Percentiles rank a stretch among this genome's conserved stretches.
Conservation (phyloP, 768 basidiomycete species). For the Auriculariales sp. region DNA sequence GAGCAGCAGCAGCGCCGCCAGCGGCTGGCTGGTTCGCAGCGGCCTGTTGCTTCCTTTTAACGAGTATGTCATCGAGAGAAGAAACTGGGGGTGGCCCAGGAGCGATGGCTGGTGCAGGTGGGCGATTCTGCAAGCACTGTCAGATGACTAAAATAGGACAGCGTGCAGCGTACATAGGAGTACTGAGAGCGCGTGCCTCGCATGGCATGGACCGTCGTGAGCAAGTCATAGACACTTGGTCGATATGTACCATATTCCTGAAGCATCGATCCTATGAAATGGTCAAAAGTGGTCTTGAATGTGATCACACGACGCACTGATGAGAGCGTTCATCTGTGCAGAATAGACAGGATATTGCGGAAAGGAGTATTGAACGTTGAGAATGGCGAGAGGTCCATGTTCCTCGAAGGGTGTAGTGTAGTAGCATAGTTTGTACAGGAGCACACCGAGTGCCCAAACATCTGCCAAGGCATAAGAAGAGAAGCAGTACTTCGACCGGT, state of each 20-base stretch:
- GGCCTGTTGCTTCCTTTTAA: neutral
- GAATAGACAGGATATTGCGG: conserved; percentile 85
- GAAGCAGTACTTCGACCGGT: neutral
- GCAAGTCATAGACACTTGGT: conserved; percentile 77
- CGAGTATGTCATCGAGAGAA: neutral
- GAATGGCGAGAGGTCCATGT: conserved; percentile 87
- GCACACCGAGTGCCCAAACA: conserved; percentile 93
- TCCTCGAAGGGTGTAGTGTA: conserved; percentile 99
- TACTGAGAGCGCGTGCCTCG: conserved; percentile 77
- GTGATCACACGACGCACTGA: conserved; percentile 35
- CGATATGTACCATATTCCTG: conserved; percentile 79
- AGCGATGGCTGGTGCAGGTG: conserved; percentile 6
- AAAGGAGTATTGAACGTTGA: conserved; percentile 90
- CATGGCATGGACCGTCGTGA: conserved; percentile 68
- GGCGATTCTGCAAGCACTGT: conserved; percentile 6
- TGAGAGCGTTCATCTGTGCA: conserved; percentile 62
- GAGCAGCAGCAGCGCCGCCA: conserved; percentile 39
- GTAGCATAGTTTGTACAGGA: conserved; percentile 97
- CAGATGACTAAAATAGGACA: conserved; percentile 1
- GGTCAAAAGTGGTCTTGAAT: conserved; percentile 3
- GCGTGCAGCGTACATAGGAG: conserved; percentile 34
- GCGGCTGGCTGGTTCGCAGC: neutral
- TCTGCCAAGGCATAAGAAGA: conserved; percentile 26
- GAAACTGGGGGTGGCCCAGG: conserved; percentile 4
- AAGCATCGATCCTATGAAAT: conserved; percentile 66